Base-by-base conservation (phyloP, 495 filamentous ascomycete species). In the Podospora tetraspora region DNA sequence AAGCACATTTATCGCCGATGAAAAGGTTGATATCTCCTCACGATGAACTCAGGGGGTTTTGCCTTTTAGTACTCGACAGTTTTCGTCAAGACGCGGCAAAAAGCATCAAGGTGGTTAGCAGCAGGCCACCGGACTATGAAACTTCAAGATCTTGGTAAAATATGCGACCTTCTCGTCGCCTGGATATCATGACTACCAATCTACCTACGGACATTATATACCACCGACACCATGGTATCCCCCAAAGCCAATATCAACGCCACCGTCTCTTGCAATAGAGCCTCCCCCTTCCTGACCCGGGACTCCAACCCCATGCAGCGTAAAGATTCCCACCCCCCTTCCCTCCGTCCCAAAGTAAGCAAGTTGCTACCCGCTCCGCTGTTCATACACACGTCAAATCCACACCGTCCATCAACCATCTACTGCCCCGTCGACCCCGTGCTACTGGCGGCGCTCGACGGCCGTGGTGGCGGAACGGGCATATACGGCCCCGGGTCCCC, bases 391-490 rank as follows among this genome's bases (percentile, higher is more conserved):
- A 34, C 29, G 7, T 10, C 25, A 25, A 11, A 22, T n/a, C 57
- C 3, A 16, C 12, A 3, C 12, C 12, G 8, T 72, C 43, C 43
- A 34, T 3, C 32, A 12, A 3, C 11, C 32, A 10, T 34, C 16
- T 64, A 79, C 66, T 77, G 74, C 59, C 76, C 76, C 21, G 76
- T 73, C 13, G 78, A 78, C n/a, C 76, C 78, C 13, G 78, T 79
- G 66, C 76, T 80, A 22, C 76, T 78, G 6, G 76, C 79, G 4
- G 75, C 78, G 61, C 82, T 84, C 30, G 74, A 66, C 60, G 82
- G 82, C 67, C 82, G 71, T 16, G 80, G 76, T 23, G 80, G 82
- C 43, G 75, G 79, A 22, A 74, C 64, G 3, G 76, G 77, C 66
- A 74, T 65, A 21, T 70, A 69, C 12, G 66, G 57, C 32, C 67